phyloP scores from a whole-genome alignment of 2,329 filamentous ascomycete genomes.

The Aspergillus candidus region DNA sequence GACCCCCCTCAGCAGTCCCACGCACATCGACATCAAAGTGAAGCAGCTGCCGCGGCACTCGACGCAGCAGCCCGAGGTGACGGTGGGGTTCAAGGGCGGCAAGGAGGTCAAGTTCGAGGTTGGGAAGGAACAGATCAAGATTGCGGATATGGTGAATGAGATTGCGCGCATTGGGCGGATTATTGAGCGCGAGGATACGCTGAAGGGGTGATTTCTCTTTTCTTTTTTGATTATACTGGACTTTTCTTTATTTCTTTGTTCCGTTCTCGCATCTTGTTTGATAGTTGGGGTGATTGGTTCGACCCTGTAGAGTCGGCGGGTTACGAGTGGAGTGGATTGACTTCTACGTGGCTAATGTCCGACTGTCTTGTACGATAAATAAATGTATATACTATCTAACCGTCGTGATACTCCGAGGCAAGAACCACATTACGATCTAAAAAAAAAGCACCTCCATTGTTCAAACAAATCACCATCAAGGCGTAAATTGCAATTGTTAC shows the following conservation, averaged over 20 bases:
- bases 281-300: not conserved
- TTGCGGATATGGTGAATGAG: constrained; percentile 81
- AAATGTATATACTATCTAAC: constrained; percentile 9
- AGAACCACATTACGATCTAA: no score
- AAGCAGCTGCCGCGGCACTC: constrained; percentile 67
- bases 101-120: constrained; percentile 81
- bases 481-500: constrained; percentile 27
- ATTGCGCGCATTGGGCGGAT: constrained; percentile 81
- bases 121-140: constrained; percentile 69
- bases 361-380: constrained; percentile 1
- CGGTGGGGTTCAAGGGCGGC: constrained; percentile 90
- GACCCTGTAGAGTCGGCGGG: constrained; percentile 1
- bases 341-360: constrained; percentile 1
- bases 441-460: no score
- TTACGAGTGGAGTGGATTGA: not conserved
- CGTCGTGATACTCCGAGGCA: constrained; percentile 1
- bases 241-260: not conserved
- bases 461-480: constrained; percentile 1
- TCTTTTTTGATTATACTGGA: constrained; percentile 1
- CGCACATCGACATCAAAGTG: constrained; percentile 69
- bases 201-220: constrained; percentile 45
- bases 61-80: constrained; percentile 61
- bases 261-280: not conserved
- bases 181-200: constrained; percentile 75
- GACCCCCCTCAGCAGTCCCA: constrained; percentile 67